A percentile compares a stretch with the other conserved stretches of the same genome.
These are phyloP conservation scores for Kwoniella pini DNA, from an alignment of 768 basidiomycete species.

Conservation along the genomic window DNA sequence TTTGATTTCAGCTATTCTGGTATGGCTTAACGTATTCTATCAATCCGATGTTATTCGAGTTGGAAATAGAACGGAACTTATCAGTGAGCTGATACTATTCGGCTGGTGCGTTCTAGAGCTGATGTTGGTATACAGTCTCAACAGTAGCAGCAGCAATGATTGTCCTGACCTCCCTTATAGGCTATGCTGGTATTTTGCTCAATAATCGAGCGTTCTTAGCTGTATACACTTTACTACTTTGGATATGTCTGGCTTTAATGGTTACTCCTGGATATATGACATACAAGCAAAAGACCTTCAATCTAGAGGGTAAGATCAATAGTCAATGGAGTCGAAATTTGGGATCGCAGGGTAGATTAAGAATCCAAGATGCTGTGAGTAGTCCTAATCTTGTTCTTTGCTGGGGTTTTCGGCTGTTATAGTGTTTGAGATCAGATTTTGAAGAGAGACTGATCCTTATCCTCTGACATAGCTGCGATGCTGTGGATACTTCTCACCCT, in stretches of 20 bases:
- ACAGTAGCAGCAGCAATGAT: slow-evolving; percentile 66
- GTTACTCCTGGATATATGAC: slow-evolving; percentile 75
- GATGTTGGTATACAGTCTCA: slow-evolving; percentile 57
- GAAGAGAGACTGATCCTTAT: neutral
- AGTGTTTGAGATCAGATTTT: too few species aligned
- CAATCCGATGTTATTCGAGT: slow-evolving; percentile 71
- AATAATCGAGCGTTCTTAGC: slow-evolving; percentile 83
- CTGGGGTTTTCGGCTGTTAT: too few species aligned
- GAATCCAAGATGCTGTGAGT: slow-evolving; percentile 65
- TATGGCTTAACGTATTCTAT: slow-evolving; percentile 74
- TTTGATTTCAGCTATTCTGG: slow-evolving; percentile 68
- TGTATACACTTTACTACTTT: slow-evolving; percentile 69
- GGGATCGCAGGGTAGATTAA: slow-evolving; percentile 64
- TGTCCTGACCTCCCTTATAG: slow-evolving; percentile 67
- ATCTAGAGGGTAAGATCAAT: slow-evolving; percentile 79
- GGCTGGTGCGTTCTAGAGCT: too few species aligned
- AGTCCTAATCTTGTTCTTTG: too few species aligned
- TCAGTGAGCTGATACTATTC: slow-evolving; percentile 53
- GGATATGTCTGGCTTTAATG: slow-evolving; percentile 71
- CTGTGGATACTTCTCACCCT: slow-evolving; percentile 79
- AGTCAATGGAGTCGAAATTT: slow-evolving; percentile 70
- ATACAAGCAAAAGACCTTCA: slow-evolving; percentile 73
- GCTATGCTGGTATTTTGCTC: slow-evolving; percentile 76
- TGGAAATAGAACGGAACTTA: slow-evolving; percentile 68
- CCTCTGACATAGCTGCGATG: slow-evolving; percentile 61